Evolutionary conservation across 176 grass and related monocot species (phyloP).

Genomic region (Phoenix roebelenii): DNA sequence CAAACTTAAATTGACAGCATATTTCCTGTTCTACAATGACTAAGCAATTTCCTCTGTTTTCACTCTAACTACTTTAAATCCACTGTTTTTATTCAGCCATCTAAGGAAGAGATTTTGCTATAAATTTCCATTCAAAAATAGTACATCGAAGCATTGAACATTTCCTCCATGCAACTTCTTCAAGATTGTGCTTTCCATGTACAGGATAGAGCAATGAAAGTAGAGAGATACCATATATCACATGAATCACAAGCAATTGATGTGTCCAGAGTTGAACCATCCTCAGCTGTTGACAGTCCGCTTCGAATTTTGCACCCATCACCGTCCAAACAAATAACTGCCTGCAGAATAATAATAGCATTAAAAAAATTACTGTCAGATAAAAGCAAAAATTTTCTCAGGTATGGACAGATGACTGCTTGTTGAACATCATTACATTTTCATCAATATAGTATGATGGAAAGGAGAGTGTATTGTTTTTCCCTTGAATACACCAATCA

Average conservation of each 20-base stretch:
- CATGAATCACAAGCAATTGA: slow-evolving; percentile 98
- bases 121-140: no score
- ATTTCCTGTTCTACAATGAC: no score
- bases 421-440: slow-evolving; percentile 67
- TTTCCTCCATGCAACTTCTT: no score
- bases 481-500: slow-evolving; percentile 66
- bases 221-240: slow-evolving; percentile 65
- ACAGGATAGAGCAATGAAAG: background rate
- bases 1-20: no score
- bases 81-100: no score
- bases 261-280: slow-evolving; percentile 63
- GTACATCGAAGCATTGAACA: no score
- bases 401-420: slow-evolving; percentile 4
- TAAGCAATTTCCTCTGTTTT: no score
- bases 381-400: background rate
- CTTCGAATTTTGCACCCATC: slow-evolving; percentile 65
- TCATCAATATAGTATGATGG: slow-evolving; percentile 88
- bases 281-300: slow-evolving; percentile 44
- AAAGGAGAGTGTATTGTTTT: slow-evolving; percentile 69
- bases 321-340: slow-evolving; percentile 80
- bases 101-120: no score
- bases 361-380: background rate
- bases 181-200: no score
- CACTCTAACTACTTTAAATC: no score
- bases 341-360: slow-evolving; percentile 34